phyloP scores from a whole-genome alignment of 2,329 filamentous ascomycete genomes.

The Colletotrichum sansevieriae region DNA sequence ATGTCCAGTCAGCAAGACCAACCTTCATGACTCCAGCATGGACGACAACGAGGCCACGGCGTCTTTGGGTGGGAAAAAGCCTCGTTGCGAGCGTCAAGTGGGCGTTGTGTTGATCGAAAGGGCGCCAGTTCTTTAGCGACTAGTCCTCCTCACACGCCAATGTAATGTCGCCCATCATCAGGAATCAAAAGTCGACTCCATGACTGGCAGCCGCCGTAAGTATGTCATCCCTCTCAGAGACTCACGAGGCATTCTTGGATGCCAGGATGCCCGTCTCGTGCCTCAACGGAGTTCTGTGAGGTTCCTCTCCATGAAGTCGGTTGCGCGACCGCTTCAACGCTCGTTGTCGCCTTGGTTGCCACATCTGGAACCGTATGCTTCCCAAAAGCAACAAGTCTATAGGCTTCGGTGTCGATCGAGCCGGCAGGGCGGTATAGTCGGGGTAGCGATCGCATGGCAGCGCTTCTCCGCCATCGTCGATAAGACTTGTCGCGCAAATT shows the following conservation, averaged over 20 bases:
- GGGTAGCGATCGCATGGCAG: neutral
- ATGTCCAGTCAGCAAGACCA: neutral
- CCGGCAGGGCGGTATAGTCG: constrained; percentile 2
- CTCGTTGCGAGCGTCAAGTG: no score
- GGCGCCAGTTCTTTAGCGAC: neutral
- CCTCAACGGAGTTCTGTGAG: neutral
- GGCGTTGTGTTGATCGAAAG: neutral
- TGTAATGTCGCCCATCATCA: neutral
- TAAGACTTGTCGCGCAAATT: neutral
- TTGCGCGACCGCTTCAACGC: neutral
- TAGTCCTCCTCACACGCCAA: neutral
- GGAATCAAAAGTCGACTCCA: neutral
- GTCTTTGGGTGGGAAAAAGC: neutral
- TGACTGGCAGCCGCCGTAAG: neutral
- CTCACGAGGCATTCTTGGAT: neutral
- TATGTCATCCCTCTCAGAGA: neutral
- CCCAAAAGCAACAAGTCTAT: neutral
- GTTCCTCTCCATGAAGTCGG: neutral
- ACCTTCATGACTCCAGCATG: constrained; percentile 4
- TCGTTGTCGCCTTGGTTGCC: neutral
- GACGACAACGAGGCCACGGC: neutral
- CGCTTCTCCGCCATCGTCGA: constrained; percentile 14
- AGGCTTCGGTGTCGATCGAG: constrained; percentile 17
- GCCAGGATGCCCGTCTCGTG: neutral
- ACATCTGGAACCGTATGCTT: neutral